Percentiles rank a stretch among this genome's conserved stretches.
Evolutionary conservation across 495 filamentous ascomycete genomes (phyloP).

Genomic region (Ramalina intermedia): DNA sequence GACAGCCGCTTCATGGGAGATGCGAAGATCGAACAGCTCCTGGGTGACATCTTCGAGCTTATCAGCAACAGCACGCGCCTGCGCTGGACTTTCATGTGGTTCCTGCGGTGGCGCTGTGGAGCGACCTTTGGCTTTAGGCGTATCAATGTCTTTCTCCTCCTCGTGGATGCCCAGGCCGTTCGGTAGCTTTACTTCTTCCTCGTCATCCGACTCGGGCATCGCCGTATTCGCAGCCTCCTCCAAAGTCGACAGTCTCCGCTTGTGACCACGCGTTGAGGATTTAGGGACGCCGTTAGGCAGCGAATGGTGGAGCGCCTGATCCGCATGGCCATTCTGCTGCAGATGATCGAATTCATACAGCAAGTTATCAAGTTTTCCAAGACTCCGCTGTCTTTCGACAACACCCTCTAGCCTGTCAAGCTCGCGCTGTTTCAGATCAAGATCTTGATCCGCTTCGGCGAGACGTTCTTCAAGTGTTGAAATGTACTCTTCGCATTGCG

Average conservation of each 20-base stretch:
- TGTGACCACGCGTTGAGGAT: conserved; percentile 1
- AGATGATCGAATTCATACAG: conserved; percentile 80
- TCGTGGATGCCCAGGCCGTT: not conserved
- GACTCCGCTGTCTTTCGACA: conserved; percentile 83
- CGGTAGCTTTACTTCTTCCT: conserved; percentile 11
- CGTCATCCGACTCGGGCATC: conserved; percentile 41
- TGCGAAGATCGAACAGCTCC: conserved; percentile 78
- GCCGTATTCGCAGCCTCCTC: conserved; percentile 36
- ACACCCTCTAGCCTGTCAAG: conserved; percentile 89
- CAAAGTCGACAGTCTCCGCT: conserved; percentile 18
- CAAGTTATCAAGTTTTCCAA: conserved; percentile 86
- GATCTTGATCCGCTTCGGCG: conserved; percentile 90
- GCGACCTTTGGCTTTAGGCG: conserved; percentile 15
- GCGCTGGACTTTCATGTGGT: conserved; percentile 53
- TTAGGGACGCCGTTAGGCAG: conserved; percentile 12
- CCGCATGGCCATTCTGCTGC: conserved; percentile 43
- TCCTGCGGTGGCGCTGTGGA: conserved; percentile 16
- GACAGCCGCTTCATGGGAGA: conserved; percentile 76
- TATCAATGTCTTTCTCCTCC: conserved; percentile 8
- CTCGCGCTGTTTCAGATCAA: conserved; percentile 91
- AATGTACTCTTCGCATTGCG: conserved; percentile 85
- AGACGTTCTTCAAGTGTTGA: conserved; percentile 91
- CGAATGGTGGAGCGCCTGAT: conserved; percentile 15
- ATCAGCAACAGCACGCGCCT: conserved; percentile 75
- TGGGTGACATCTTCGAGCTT: conserved; percentile 86